Evolutionary conservation across 2,329 filamentous ascomycete genomes (phyloP).

Genomic region (Colletotrichum nymphaeae): DNA sequence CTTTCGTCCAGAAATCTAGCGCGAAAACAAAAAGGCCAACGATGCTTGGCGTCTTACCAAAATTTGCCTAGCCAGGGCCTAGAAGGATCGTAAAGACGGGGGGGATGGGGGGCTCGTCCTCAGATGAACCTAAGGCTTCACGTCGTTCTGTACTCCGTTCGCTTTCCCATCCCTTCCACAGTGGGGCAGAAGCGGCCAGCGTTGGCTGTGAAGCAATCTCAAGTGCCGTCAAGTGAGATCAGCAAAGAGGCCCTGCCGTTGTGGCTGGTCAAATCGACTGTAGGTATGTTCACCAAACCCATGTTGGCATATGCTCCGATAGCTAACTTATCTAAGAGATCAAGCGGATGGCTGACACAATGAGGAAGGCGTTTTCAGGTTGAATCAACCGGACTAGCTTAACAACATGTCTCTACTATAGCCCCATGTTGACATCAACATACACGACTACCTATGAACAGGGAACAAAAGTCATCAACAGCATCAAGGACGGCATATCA

Average conservation of each 20-base stretch:
- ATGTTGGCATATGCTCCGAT: neutral
- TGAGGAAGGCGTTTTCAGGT: neutral
- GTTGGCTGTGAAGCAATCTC: neutral
- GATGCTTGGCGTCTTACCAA: constrained; percentile 1
- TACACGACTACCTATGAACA: neutral
- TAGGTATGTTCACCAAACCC: neutral
- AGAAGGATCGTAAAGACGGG: neutral
- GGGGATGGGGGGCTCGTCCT: neutral
- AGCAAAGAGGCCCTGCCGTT: neutral
- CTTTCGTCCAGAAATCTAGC: neutral
- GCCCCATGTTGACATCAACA: neutral
- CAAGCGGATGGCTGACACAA: neutral
- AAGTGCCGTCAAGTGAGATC: neutral
- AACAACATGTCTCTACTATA: neutral
- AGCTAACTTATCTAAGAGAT: neutral
- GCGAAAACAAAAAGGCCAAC: neutral
- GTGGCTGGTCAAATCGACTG: neutral
- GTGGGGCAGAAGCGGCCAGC: neutral
- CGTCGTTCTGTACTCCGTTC: neutral
- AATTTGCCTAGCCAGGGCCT: constrained; percentile 6
- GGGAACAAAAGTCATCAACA: neutral
- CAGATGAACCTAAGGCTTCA: neutral
- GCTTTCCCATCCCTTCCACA: neutral
- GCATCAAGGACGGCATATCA: neutral
- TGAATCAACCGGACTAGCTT: neutral